These are phyloP conservation scores for Rostrohypoxylon terebratum DNA, from an alignment of 495 filamentous ascomycete genomes.

Conservation along the genomic window DNA sequence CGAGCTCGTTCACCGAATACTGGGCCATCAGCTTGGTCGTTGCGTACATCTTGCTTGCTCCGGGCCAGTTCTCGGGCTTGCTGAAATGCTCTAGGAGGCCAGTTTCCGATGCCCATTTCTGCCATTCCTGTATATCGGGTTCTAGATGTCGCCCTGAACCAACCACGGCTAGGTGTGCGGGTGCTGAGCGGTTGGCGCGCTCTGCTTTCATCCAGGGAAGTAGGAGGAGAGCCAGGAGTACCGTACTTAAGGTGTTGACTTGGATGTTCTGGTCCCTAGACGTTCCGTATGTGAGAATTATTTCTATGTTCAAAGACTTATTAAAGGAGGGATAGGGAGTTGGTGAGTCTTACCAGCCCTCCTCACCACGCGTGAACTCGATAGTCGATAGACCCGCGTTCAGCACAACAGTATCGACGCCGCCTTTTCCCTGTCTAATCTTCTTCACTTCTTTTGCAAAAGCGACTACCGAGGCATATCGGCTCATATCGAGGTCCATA, in stretches of 20 bases:
- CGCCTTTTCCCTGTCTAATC: slow-evolving; percentile 29
- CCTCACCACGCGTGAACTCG: slow-evolving; percentile 27
- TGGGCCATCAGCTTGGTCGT: slow-evolving; percentile 57
- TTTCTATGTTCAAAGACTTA: neutral
- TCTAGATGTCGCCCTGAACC: slow-evolving; percentile 29
- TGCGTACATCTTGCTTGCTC: slow-evolving; percentile 42
- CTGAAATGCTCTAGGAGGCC: slow-evolving; percentile 48
- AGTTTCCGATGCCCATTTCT: slow-evolving; percentile 29
- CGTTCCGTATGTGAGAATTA: too few relatives aligned
- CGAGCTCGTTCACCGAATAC: slow-evolving; percentile 52
- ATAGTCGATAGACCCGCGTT: slow-evolving; percentile 39
- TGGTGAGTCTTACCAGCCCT: slow-evolving; percentile 41
- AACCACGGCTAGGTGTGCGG: slow-evolving; percentile 38
- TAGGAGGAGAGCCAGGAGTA: slow-evolving; percentile 60
- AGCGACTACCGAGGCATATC: slow-evolving; percentile 53
- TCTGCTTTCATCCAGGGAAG: slow-evolving; percentile 47
- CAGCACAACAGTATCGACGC: slow-evolving; percentile 37
- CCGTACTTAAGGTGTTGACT: slow-evolving; percentile 65
- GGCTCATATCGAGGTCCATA: slow-evolving; percentile 64
- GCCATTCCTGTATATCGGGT: slow-evolving; percentile 33
- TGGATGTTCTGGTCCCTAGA: slow-evolving; percentile 55
- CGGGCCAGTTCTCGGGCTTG: slow-evolving; percentile 49
- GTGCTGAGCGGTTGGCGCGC: slow-evolving; percentile 27
- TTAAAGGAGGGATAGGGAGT: neutral
- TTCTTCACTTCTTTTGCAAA: slow-evolving; percentile 54